These are phyloP conservation scores for Ramaria sp. DNA, from an alignment of 768 basidiomycete species.

Conservation along the genomic window DNA sequence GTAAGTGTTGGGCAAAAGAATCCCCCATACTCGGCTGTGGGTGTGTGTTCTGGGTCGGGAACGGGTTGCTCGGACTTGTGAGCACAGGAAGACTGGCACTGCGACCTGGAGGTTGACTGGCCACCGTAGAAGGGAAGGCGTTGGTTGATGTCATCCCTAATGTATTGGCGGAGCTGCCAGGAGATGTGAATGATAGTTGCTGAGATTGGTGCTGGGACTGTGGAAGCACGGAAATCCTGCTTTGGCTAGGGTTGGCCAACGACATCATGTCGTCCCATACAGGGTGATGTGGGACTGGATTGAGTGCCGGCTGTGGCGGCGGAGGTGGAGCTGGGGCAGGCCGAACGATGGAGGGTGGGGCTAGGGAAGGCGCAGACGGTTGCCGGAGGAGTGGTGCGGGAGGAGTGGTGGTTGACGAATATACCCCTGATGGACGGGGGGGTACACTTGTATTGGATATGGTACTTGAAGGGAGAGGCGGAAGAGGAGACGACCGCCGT, in stretches of 20 bases:
- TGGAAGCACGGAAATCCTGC: not conserved
- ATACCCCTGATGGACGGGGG: not conserved
- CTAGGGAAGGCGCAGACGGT: not conserved
- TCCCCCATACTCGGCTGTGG: not conserved
- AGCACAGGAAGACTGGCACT: not conserved
- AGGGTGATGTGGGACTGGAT: not conserved
- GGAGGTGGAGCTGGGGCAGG: not conserved
- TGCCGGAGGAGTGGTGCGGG: not conserved
- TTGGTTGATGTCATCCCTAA: not conserved
- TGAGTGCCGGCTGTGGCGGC: not conserved
- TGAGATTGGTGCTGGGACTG: not conserved
- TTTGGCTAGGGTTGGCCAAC: not conserved
- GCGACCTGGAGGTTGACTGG: not conserved
- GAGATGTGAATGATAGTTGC: not conserved
- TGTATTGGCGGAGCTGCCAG: not conserved
- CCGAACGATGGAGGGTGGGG: not conserved
- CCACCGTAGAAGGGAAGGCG: not conserved
- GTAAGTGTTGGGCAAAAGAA: not conserved
- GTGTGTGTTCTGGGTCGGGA: not conserved
- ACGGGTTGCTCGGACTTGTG: not conserved
- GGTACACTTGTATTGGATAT: not conserved
- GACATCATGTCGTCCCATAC: conserved; percentile 5
- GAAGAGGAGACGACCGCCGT: conserved; percentile 7
- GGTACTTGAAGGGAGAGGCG: not conserved
- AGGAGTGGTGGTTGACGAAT: not conserved